Percentiles rank a stretch among this genome's conserved stretches.
Conservation (phyloP, 1,284 basidiomycete genomes). For the Austroboletus novae-zelandiae region DNA sequence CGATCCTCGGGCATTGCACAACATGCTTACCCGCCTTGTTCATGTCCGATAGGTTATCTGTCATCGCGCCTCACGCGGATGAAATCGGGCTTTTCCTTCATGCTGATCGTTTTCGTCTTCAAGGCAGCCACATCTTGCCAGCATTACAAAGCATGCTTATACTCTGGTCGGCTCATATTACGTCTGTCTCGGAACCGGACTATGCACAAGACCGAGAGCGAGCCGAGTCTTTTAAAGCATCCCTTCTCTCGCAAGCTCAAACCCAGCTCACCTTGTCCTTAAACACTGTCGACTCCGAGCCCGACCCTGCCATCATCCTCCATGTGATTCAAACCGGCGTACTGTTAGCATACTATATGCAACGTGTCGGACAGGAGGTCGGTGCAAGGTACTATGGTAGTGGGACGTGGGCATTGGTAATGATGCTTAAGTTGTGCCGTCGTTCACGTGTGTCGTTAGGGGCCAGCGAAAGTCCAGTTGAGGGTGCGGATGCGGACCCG, state of each 20-base stretch:
- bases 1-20: background rate
- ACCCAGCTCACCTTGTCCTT: constrained; percentile 22
- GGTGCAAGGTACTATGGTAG: constrained; percentile 45
- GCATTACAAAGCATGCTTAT: constrained; percentile 35
- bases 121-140: constrained; percentile 23
- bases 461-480: background rate
- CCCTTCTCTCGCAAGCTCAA: constrained; percentile 33
- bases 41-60: constrained; percentile 15
- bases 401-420: constrained; percentile 37
- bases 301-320: constrained; percentile 32
- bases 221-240: constrained; percentile 10
- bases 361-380: constrained; percentile 38
- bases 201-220: background rate
- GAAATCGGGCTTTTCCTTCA: constrained; percentile 36
- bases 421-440: constrained; percentile 37
- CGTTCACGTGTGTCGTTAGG: background rate
- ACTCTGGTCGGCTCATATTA: constrained; percentile 39
- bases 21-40: background rate
- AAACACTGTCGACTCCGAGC: constrained; percentile 14
- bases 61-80: constrained; percentile 21
- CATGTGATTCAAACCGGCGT: constrained; percentile 49
- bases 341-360: constrained; percentile 44
- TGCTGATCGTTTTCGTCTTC: constrained; percentile 27
- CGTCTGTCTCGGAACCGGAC: constrained; percentile 19
- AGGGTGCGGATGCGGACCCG: background rate